These are phyloP conservation scores for Fennellomyces sp. DNA, from an alignment of 371 early-diverging fungal genomes.

Conservation along the genomic window DNA sequence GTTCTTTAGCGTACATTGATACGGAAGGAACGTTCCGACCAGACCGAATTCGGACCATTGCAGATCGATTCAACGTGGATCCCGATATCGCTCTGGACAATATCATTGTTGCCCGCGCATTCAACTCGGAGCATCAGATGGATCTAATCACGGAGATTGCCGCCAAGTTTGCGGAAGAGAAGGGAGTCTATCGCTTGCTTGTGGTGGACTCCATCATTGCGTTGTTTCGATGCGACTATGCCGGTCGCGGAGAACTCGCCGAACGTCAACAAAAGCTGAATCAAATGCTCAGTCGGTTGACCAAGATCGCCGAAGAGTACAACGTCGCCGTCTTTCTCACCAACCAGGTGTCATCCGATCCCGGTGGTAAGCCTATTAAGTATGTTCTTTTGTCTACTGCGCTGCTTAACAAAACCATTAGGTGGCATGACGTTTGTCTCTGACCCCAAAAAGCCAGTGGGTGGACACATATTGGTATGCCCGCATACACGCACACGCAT, in stretches of 20 bases:
- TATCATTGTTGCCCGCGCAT: constrained; percentile 76
- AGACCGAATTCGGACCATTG: constrained; percentile 75
- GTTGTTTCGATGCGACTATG: constrained; percentile 79
- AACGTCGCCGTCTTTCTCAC: constrained; percentile 90
- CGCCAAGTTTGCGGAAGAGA: constrained; percentile 76
- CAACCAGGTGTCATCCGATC: constrained; percentile 75
- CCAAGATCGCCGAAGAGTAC: constrained; percentile 86
- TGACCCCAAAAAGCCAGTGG: constrained; percentile 88
- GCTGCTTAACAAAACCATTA: constrained; percentile 69
- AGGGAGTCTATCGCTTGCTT: constrained; percentile 65
- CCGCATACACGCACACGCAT: no score
- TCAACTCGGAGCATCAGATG: constrained; percentile 86
- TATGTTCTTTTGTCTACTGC: constrained; percentile 71
- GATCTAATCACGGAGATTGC: constrained; percentile 74
- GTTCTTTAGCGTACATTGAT: constrained; percentile 71
- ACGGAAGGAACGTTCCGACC: constrained; percentile 87
- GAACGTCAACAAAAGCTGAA: constrained; percentile 92
- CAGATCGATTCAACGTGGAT: constrained; percentile 77
- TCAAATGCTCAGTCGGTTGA: constrained; percentile 76
- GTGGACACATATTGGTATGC: constrained; percentile 74
- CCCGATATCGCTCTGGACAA: constrained; percentile 68
- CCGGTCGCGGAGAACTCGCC: constrained; percentile 87
- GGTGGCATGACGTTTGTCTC: constrained; percentile 74
- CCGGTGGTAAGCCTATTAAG: constrained; percentile 56
- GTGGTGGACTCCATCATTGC: constrained; percentile 81